Conservation (phyloP, 805 yeast species). For the Candida pseudoglaebosa region DNA sequence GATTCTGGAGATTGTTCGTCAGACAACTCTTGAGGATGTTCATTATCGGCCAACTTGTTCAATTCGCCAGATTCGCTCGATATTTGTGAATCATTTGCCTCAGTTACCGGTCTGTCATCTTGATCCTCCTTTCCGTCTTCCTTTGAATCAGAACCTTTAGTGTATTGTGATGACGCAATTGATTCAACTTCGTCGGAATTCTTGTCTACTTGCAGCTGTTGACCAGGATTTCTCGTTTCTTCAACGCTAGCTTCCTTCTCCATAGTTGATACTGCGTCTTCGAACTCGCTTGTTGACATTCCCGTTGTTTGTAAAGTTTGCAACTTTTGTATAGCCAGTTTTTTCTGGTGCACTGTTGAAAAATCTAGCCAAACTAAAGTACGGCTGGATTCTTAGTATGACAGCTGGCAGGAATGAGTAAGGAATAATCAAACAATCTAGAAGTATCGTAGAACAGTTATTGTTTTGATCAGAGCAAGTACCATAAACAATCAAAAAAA, state of each 20-base stretch:
- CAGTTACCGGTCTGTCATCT: slow-evolving; percentile 7
- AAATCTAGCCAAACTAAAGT: background rate
- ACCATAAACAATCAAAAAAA: too few species aligned
- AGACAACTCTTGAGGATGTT: too few species aligned
- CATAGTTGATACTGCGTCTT: slow-evolving; percentile 13
- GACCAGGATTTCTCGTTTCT: background rate
- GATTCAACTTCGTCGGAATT: slow-evolving; percentile 4
- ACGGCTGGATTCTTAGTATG: too few species aligned
- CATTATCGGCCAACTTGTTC: too few species aligned
- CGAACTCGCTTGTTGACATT: slow-evolving; percentile 17
- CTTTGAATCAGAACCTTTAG: slow-evolving; percentile 1
- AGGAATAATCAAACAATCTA: too few species aligned
- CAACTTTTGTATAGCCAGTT: background rate
- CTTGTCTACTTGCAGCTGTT: background rate
- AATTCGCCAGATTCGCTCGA: background rate
- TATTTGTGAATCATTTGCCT: slow-evolving; percentile 1
- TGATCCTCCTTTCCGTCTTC: slow-evolving; percentile 11
- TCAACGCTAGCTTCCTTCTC: background rate
- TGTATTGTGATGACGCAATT: slow-evolving; percentile 2
- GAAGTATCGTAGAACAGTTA: too few species aligned
- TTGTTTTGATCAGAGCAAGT: too few species aligned
- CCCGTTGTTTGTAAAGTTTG: background rate
- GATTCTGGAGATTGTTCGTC: too few species aligned
- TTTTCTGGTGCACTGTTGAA: background rate
- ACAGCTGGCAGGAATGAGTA: too few species aligned